Evolutionary conservation across 2,329 filamentous ascomycete genomes (phyloP), one percentile per base, ranked within the genome.

Genomic region (Xylaria sp.): DNA sequence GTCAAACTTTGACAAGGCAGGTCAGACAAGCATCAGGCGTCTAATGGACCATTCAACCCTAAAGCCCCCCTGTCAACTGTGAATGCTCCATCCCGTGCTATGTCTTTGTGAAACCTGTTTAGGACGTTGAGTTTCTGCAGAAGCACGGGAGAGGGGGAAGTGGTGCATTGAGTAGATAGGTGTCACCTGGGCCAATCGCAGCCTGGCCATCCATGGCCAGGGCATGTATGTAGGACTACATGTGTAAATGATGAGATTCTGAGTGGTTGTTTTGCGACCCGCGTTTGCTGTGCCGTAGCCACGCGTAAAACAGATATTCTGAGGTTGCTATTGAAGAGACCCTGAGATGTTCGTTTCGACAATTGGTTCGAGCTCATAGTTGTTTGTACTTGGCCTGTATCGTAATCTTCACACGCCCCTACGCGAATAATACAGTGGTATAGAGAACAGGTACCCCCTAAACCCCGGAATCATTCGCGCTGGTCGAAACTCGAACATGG

Each of bases 221-320:
- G 23, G 40, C 31, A 10, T 42, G 28, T 48, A 68, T 70, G 65
- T 36, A 66, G 65, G 65, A 70, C 53, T 63, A 59, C 20, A 59
- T 36, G 10, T 42, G 62, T 51, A 33, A 61, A 57, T 28, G 31
- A 46, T 51, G 13, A 36, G 23, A 58, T 13, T 11, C 42, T 54
- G 59, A 69, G 40, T 59, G 63, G 63, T 60, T 60, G 51, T 48
- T 57, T 60, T 28, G 42, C 58, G 66, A 42, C 58, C 59, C 33
- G 63, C 48, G 54, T 20, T 63, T 69, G 67, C 67, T 69, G 67
- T 69, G 67, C 67, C 67, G 67, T 60, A 69, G 44, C 40, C 54
- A 59, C 54, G 63, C 63, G 53, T 63, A 38, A 46, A 28, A 28
- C 44, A 54, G 17, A 31, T 28, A 38, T 42, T 49, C 33, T 17